Percentiles rank a stretch among this genome's conserved stretches.
Conservation (phyloP, 2,329 filamentous ascomycete species). For the Cercospora sp. region DNA sequence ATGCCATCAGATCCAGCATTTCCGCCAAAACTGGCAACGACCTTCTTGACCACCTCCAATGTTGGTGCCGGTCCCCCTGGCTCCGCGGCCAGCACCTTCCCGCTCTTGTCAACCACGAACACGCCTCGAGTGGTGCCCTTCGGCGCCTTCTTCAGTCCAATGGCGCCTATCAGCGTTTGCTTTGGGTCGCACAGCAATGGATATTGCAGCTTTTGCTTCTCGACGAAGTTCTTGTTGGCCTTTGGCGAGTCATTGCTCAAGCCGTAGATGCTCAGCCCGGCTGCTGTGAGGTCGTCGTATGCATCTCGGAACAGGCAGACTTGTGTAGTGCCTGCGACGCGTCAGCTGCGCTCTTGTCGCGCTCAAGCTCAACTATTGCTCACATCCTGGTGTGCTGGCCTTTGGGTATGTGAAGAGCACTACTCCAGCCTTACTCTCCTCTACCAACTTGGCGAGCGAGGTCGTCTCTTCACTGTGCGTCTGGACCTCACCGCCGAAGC, state of each 20-base stretch:
- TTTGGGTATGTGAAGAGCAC: constrained; percentile 95
- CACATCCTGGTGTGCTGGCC: constrained; percentile 92
- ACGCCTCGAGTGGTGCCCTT: constrained; percentile 83
- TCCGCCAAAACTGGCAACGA: constrained; percentile 57
- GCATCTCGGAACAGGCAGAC: constrained; percentile 90
- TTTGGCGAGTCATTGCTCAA: constrained; percentile 85
- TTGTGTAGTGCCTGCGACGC: constrained; percentile 76
- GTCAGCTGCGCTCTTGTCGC: constrained; percentile 1
- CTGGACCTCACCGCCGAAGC: constrained; percentile 70
- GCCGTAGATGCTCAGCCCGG: constrained; percentile 83
- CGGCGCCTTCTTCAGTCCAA: constrained; percentile 84
- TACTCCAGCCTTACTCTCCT: constrained; percentile 79
- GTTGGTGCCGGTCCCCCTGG: constrained; percentile 76
- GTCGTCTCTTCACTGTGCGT: constrained; percentile 81
- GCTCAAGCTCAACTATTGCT: constrained; percentile 41
- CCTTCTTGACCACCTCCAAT: constrained; percentile 70
- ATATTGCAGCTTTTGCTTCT: constrained; percentile 87
- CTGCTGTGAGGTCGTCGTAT: constrained; percentile 71
- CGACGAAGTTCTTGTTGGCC: constrained; percentile 88
- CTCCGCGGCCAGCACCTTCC: constrained; percentile 74
- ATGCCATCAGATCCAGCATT: constrained; percentile 34
- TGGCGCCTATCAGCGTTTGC: constrained; percentile 73
- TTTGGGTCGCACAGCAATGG: constrained; percentile 79
- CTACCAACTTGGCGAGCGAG: constrained; percentile 75
- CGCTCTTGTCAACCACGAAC: constrained; percentile 68